phyloP scores from a whole-genome alignment of 2,329 filamentous ascomycete species.

The Xylariaceae sp. region DNA sequence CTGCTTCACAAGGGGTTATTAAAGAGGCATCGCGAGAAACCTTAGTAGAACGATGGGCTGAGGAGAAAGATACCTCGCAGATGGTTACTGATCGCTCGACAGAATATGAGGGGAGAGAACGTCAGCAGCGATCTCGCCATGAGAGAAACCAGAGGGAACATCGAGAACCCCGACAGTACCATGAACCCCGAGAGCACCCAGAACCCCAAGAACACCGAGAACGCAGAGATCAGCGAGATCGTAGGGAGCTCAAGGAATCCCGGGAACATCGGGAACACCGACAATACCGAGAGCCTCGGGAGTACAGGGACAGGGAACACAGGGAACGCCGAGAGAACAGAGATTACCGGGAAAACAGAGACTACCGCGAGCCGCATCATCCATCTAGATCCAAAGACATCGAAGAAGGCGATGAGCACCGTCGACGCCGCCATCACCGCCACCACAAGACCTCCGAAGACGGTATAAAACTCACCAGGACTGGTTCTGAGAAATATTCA shows the following conservation, averaged over 20 bases:
- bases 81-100: constrained; percentile 51
- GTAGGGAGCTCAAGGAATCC: not conserved
- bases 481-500: constrained; percentile 29
- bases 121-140: constrained; percentile 24
- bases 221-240: constrained; percentile 10
- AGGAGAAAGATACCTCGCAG: constrained; percentile 37
- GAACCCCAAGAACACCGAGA: not conserved
- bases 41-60: constrained; percentile 30
- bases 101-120: constrained; percentile 44
- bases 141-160: not conserved
- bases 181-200: not conserved
- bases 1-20: constrained; percentile 17
- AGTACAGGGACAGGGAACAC: not conserved
- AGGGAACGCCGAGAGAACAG: not conserved
- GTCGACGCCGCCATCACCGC: constrained; percentile 35
- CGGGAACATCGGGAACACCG: not conserved
- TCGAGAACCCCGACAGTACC: not conserved
- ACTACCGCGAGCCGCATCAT: constrained; percentile 14
- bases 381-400: constrained; percentile 21
- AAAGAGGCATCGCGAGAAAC: constrained; percentile 24
- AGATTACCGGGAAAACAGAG: not conserved
- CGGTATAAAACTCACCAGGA: constrained; percentile 24
- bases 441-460: constrained; percentile 24
- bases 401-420: constrained; percentile 26
- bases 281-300: not conserved